Percentiles rank a stretch among this genome's conserved stretches.
phyloP scores from a whole-genome alignment of 352 stramenopile genomes.

The Globisporangium perplexum region DNA sequence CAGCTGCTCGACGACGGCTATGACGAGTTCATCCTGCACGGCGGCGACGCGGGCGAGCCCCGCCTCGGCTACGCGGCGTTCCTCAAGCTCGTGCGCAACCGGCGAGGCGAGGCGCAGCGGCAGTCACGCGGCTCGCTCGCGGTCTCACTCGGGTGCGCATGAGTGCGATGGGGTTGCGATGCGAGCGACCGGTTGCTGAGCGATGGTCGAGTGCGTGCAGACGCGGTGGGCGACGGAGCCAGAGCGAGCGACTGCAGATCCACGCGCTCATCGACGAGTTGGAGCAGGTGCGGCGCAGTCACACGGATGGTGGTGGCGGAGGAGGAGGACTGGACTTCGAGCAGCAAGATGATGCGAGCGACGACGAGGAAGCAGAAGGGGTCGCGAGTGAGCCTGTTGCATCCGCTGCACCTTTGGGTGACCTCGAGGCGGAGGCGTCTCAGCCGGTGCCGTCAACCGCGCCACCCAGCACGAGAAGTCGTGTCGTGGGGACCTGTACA shows the following conservation, averaged over 20 bases:
- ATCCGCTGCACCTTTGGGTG: neutral
- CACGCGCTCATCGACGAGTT: constrained; percentile 46
- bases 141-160: constrained; percentile 16
- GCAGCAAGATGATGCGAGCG: constrained; percentile 9
- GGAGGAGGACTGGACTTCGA: constrained; percentile 19
- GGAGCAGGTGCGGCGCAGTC: constrained; percentile 36
- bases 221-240: constrained; percentile 17
- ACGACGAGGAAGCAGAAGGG: neutral
- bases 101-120: constrained; percentile 39
- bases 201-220: constrained; percentile 3
- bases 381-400: neutral
- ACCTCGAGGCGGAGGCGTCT: neutral
- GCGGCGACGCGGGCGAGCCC: constrained; percentile 48
- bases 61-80: constrained; percentile 53
- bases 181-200: neutral
- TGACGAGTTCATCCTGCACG: constrained; percentile 66
- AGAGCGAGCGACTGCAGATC: constrained; percentile 56
- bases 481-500: too few relatives aligned
- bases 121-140: constrained; percentile 15
- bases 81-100: constrained; percentile 63
- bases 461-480: too few relatives aligned
- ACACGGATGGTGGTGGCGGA: too few relatives aligned
- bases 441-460: neutral
- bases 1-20: constrained; percentile 60
- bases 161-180: neutral